These are phyloP conservation scores for Ogataea haglerorum DNA, from an alignment of 805 yeast genomes.

Conservation along the genomic window DNA sequence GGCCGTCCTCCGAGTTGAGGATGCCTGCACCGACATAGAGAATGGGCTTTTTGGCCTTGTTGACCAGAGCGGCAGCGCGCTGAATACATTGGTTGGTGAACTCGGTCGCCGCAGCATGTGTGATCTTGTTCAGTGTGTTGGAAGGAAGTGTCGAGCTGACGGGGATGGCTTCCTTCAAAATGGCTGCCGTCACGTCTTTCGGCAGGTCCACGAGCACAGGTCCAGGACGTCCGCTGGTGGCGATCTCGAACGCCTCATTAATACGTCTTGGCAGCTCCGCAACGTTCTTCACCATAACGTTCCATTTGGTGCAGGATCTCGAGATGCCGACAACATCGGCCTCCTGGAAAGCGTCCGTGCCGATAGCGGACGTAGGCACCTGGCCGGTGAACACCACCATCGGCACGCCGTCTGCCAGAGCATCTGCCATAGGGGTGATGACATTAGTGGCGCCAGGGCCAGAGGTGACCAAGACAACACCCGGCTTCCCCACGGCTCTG, in stretches of 20 bases:
- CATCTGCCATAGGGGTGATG: slow-evolving; percentile 98
- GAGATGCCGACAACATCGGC: slow-evolving; percentile 98
- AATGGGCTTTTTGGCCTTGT: slow-evolving; percentile 81
- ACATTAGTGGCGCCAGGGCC: slow-evolving; percentile 99
- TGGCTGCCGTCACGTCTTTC: slow-evolving; percentile 94
- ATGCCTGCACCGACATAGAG: slow-evolving; percentile 93
- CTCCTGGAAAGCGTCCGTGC: slow-evolving; percentile 99
- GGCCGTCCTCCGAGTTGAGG: slow-evolving; percentile 75
- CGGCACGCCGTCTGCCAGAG: slow-evolving; percentile 95
- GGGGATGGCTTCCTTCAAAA: slow-evolving; percentile 85
- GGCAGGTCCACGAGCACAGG: slow-evolving; percentile 98
- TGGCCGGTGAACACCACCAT: slow-evolving; percentile 96
- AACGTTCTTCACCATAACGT: slow-evolving; percentile 94
- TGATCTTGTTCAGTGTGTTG: slow-evolving; percentile 63
- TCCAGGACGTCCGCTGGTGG: slow-evolving; percentile 95
- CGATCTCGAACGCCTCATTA: slow-evolving; percentile 97
- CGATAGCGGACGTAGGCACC: slow-evolving; percentile 92
- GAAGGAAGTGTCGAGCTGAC: slow-evolving; percentile 72
- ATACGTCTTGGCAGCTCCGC: slow-evolving; percentile 93
- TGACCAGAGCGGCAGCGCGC: slow-evolving; percentile 75
- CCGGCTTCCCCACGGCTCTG: slow-evolving; percentile 91
- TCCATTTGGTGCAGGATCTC: slow-evolving; percentile 98
- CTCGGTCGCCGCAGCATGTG: slow-evolving; percentile 66
- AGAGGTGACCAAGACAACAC: slow-evolving; percentile 96
- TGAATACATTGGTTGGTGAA: slow-evolving; percentile 70